Percentiles rank a stretch among this genome's conserved stretches.
These are phyloP conservation scores for Opeltia flavorubescens DNA, from an alignment of 495 filamentous ascomycete genomes.

Conservation along the genomic window DNA sequence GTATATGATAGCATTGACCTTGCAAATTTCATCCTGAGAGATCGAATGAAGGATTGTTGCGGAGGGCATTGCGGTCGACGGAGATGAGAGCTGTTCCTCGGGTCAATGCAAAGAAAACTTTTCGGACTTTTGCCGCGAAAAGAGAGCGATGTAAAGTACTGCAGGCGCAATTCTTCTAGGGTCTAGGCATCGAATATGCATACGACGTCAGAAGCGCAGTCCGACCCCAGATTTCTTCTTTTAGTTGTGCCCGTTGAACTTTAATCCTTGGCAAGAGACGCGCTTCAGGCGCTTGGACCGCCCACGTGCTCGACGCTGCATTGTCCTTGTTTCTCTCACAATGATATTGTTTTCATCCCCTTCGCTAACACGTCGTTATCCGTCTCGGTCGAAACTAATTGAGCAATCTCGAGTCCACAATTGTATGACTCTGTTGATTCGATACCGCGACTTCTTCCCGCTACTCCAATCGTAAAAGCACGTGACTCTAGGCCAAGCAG, in stretches of 20 bases:
- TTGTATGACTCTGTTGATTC: no score
- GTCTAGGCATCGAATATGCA: background rate
- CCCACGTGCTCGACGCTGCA: background rate
- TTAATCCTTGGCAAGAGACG: no score
- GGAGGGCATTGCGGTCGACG: background rate
- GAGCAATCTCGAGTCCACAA: background rate
- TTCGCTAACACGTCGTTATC: no score
- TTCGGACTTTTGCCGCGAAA: background rate
- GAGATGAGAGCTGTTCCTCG: background rate
- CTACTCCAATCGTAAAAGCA: background rate
- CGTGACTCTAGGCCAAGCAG: background rate
- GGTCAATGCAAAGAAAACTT: background rate
- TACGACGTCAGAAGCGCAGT: background rate
- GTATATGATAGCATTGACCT: background rate
- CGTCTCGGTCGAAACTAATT: background rate
- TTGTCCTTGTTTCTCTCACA: background rate
- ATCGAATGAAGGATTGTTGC: background rate
- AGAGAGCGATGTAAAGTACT: background rate
- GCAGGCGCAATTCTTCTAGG: background rate
- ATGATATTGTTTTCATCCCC: background rate
- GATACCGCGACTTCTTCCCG: background rate
- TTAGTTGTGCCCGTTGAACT: no score
- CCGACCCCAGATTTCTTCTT: background rate
- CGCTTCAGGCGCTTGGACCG: background rate
- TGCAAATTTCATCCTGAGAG: slow-evolving; percentile 1